These are phyloP conservation scores for Fusarium torreyae DNA, from an alignment of 2,329 filamentous ascomycete species.

Conservation along the genomic window DNA sequence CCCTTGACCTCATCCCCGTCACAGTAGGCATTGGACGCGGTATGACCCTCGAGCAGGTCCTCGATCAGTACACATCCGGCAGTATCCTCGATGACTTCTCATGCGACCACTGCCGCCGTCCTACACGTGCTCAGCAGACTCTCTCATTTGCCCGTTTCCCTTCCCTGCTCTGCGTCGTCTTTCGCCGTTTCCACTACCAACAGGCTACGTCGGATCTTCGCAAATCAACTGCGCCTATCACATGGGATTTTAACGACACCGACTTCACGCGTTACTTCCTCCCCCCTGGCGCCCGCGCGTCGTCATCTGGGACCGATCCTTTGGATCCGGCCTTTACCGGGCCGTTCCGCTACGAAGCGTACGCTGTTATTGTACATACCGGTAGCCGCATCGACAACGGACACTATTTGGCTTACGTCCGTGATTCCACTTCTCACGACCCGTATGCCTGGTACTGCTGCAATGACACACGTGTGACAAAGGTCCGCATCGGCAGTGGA, in stretches of 20 bases:
- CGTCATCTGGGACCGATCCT: constrained; percentile 49
- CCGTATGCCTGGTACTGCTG: constrained; percentile 65
- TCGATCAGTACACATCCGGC: constrained; percentile 77
- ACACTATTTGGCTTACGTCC: constrained; percentile 84
- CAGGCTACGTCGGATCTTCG: constrained; percentile 55
- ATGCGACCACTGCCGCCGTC: constrained; percentile 81
- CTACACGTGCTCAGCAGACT: constrained; percentile 77
- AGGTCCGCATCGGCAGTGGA: constrained; percentile 60
- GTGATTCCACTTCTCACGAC: constrained; percentile 66
- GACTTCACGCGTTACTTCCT: constrained; percentile 65
- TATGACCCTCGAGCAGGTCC: constrained; percentile 71
- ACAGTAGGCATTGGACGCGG: constrained; percentile 54
- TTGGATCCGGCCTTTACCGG: constrained; percentile 60
- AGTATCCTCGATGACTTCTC: constrained; percentile 78
- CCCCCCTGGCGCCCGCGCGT: constrained; percentile 52
- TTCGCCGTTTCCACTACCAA: constrained; percentile 71
- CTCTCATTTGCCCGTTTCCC: constrained; percentile 84
- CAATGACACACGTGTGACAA: constrained; percentile 62
- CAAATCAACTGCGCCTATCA: constrained; percentile 80
- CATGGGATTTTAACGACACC: constrained; percentile 82
- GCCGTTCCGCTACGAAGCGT: constrained; percentile 86
- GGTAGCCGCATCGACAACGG: constrained; percentile 78
- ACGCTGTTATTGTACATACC: constrained; percentile 85
- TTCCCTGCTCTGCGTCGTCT: constrained; percentile 81
- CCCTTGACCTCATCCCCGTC: constrained; percentile 69